Base-by-base conservation (phyloP, 352 stramenopile genomes). In the Aphanomyces euteiches region DNA sequence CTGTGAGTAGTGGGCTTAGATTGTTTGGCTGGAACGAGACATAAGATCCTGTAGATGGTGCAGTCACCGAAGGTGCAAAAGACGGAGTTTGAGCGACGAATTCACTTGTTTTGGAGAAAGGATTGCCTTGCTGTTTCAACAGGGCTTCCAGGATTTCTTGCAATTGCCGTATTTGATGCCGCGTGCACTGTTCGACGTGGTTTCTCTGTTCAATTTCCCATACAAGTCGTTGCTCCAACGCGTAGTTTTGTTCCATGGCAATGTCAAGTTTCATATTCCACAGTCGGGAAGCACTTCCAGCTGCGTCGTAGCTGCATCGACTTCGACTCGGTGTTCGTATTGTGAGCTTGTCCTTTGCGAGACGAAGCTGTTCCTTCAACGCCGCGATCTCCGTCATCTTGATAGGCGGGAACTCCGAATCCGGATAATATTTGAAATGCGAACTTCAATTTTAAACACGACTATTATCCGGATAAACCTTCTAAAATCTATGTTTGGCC, bases 121-220 rank as follows among this genome's bases (percentile, higher is more conserved):
- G 21, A 7, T 37, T 17, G 8, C 19, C 10, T 39, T 43, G 54
- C 54, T 61, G 54, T 3, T 37, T 28, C 54, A 61, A 41, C 5
- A 61, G 21, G 0, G 28, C 36, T 28, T 70, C 64, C 13, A 70
- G 47, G 12, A 70, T 70, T 12, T 54, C 54, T 50, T 70, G 64
- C 4, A 70, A 28, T 5, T 70, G 64, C 28, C 64, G 64, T 39
- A 70, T 70, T 50, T 70, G 64, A 8, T 60, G 17, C 28, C 53
- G 45, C 15, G 53, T 70, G 40, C 37, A 70, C 47, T 70, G 53
- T 34, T 70, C 64, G 54, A 56, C 64, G n/a, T 63, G 43, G 54
- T 38, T 70, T n/a, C 64, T 37, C 38, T 59, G 47, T 47, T 70
- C 53, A 50, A 70, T 70, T 61, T 70, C 64, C 64, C 64, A 70